These are phyloP conservation scores for Hemileccinum impolitum DNA, from an alignment of 768 basidiomycete genomes.

Conservation along the genomic window DNA sequence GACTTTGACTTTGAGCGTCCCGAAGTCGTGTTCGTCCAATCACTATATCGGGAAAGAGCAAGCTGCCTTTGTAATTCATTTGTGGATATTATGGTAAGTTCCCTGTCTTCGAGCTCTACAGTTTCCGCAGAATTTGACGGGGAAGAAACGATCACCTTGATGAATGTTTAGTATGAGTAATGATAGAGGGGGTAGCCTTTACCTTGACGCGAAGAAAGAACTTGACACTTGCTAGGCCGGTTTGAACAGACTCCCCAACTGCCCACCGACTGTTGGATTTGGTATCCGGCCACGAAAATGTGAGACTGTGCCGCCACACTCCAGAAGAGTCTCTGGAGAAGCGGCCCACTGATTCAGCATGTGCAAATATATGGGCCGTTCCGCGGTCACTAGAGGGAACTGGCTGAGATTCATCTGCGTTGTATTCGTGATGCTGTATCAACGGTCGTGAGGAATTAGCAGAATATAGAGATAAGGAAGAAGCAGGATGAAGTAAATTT, in stretches of 20 bases:
- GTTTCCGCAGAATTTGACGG: constrained; percentile 52
- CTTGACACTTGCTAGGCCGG: constrained; percentile 58
- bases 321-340: constrained; percentile 57
- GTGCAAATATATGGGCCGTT: constrained; percentile 51
- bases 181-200: constrained; percentile 9
- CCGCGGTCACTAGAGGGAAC: constrained; percentile 24
- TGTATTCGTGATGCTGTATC: constrained; percentile 17
- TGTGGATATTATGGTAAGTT: constrained; percentile 63
- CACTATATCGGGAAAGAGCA: constrained; percentile 58
- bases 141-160: constrained; percentile 47
- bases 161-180: constrained; percentile 13
- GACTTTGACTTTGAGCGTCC: constrained; percentile 56
- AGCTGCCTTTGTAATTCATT: constrained; percentile 66
- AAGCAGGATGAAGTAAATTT: constrained; percentile 14
- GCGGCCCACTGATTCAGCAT: constrained; percentile 54
- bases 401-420: constrained; percentile 10
- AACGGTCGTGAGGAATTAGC: constrained; percentile 25
- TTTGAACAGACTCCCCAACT: constrained; percentile 72
- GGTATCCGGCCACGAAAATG: constrained; percentile 67
- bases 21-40: constrained; percentile 30
- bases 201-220: constrained; percentile 75
- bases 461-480: constrained; percentile 25
- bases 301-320: constrained; percentile 61
- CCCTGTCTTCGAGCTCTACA: constrained; percentile 66
- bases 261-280: constrained; percentile 74